phyloP scores from a whole-genome alignment of 495 filamentous ascomycete genomes.

The Staphylotrichum tortipilum region DNA sequence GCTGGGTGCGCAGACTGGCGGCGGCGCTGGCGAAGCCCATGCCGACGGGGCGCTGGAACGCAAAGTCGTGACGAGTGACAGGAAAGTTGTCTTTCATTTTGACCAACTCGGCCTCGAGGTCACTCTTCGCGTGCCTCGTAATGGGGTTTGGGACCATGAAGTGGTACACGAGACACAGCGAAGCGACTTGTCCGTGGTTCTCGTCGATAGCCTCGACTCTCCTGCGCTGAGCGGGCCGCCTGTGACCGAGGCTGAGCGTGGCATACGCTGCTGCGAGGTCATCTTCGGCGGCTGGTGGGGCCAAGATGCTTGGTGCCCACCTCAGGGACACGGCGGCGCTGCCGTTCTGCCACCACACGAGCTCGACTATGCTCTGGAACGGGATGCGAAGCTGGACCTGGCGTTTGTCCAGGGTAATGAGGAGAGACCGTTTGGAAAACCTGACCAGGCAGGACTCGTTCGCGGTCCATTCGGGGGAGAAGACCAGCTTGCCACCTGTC shows the following conservation, averaged over 20 bases:
- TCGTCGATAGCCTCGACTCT: slow-evolving; percentile 13
- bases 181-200: slow-evolving; percentile 6
- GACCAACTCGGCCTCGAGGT: slow-evolving; percentile 11
- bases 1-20: slow-evolving; percentile 9
- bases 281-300: neutral
- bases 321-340: slow-evolving; percentile 29
- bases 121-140: neutral
- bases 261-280: neutral
- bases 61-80: slow-evolving; percentile 19
- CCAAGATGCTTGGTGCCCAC: slow-evolving; percentile 11
- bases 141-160: slow-evolving; percentile 6
- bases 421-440: slow-evolving; percentile 36
- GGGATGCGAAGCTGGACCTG: slow-evolving; percentile 30
- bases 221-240: slow-evolving; percentile 17
- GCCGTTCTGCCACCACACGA: slow-evolving; percentile 26
- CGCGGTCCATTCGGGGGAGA: slow-evolving; percentile 38
- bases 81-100: slow-evolving; percentile 19
- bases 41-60: neutral
- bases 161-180: slow-evolving; percentile 11
- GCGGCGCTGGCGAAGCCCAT: slow-evolving; percentile 10
- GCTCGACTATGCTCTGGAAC: slow-evolving; percentile 26
- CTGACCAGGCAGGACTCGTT: slow-evolving; percentile 24
- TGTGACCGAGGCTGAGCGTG: neutral
- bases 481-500: slow-evolving; percentile 28
- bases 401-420: slow-evolving; percentile 17